These are phyloP conservation scores for Chaetomium olivaceum DNA, from an alignment of 2,329 filamentous ascomycete genomes.

Conservation along the genomic window DNA sequence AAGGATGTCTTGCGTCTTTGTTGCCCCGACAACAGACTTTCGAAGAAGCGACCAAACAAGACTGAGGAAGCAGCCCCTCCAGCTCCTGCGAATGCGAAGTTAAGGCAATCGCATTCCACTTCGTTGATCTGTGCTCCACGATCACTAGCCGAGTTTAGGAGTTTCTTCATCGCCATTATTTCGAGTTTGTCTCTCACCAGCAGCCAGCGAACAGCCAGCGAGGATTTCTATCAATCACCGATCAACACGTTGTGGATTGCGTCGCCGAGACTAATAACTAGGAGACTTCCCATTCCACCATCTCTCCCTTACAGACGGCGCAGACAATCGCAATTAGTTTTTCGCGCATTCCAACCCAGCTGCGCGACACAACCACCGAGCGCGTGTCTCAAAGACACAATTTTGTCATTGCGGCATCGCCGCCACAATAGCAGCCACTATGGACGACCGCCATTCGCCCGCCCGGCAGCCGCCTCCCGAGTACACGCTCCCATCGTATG, in stretches of 20 bases:
- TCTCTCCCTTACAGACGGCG: conserved; percentile 1
- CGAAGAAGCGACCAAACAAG: conserved; percentile 11
- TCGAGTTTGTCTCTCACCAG: not conserved
- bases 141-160: not conserved
- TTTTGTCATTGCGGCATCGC: conserved; percentile 12
- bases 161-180: not conserved
- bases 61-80: conserved; percentile 18
- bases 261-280: not conserved
- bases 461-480: conserved; percentile 56
- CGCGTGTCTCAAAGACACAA: conserved; percentile 19
- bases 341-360: not conserved
- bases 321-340: conserved; percentile 13
- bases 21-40: conserved; percentile 19
- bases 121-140: conserved; percentile 11
- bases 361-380: not conserved
- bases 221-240: not conserved
- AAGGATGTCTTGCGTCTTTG: not conserved
- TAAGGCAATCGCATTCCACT: conserved; percentile 16
- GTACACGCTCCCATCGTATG: conserved; percentile 58
- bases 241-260: not conserved
- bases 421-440: conserved; percentile 34
- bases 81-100: not conserved
- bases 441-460: conserved; percentile 54
- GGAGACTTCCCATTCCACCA: conserved; percentile 2
- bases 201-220: not conserved